Evolutionary conservation across 768 basidiomycete species (phyloP).

Genomic region (Tricholoma bakamatsutake): DNA sequence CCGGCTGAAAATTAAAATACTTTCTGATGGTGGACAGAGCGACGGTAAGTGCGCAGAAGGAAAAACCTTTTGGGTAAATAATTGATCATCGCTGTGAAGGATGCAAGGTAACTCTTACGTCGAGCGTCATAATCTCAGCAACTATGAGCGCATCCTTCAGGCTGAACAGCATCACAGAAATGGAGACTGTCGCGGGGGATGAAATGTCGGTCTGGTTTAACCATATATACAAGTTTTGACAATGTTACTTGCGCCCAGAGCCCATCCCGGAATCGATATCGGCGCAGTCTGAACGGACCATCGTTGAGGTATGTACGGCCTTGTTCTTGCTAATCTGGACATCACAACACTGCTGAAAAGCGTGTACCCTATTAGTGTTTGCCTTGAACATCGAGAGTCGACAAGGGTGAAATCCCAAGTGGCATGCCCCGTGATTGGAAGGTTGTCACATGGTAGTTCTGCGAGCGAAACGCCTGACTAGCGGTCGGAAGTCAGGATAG

Average conservation of each 20-base stretch:
- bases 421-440: background rate
- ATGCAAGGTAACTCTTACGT: background rate
- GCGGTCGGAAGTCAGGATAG: background rate
- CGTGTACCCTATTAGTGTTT: background rate
- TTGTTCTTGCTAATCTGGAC: background rate
- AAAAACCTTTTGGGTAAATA: background rate
- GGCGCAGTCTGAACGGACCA: background rate
- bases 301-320: background rate
- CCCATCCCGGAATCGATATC: background rate
- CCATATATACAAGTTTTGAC: background rate
- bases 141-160: background rate
- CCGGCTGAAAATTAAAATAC: background rate
- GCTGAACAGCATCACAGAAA: conserved; percentile 21
- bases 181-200: conserved; percentile 36
- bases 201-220: conserved; percentile 20
- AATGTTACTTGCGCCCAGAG: background rate
- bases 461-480: background rate
- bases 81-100: background rate
- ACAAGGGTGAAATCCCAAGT: background rate
- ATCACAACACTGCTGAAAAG: background rate
- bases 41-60: background rate
- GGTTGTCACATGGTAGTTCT: background rate
- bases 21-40: background rate
- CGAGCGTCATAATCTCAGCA: background rate
- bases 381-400: background rate